Conservation (phyloP, 495 filamentous ascomycete species). For the Daldinia decipiens region DNA sequence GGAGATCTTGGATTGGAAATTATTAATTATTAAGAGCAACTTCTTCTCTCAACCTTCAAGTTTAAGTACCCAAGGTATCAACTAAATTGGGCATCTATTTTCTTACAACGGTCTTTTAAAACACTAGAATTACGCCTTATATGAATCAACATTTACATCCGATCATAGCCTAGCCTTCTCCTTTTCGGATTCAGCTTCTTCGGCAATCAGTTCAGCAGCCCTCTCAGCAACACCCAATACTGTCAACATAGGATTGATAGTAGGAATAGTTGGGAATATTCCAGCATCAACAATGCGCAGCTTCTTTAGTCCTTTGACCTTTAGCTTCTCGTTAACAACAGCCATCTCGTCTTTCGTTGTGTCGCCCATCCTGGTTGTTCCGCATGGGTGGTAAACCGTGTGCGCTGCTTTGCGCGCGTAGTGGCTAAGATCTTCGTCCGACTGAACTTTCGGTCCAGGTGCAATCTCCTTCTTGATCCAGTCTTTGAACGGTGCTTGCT, state of each 20-base stretch:
- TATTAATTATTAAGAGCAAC: too few relatives aligned
- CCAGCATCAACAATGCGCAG: conserved; percentile 70
- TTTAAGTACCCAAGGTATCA: too few relatives aligned
- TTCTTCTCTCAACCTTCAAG: too few relatives aligned
- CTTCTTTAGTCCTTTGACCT: conserved; percentile 62
- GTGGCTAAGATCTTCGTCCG: conserved; percentile 76
- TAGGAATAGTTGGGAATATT: conserved; percentile 67
- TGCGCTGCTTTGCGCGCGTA: conserved; percentile 80
- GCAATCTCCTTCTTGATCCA: conserved; percentile 86
- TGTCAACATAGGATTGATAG: conserved; percentile 72
- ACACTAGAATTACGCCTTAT: background rate
- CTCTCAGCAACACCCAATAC: conserved; percentile 72
- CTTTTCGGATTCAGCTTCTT: conserved; percentile 41
- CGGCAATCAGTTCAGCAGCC: conserved; percentile 69
- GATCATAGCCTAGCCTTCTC: conserved; percentile 46
- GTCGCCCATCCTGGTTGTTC: conserved; percentile 89
- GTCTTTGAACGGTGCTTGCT: conserved; percentile 75
- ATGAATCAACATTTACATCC: background rate
- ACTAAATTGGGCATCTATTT: too few relatives aligned
- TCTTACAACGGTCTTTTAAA: too few relatives aligned
- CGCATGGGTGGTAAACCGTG: conserved; percentile 87
- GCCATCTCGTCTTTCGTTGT: conserved; percentile 68
- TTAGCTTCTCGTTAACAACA: conserved; percentile 66
- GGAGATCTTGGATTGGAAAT: too few relatives aligned
- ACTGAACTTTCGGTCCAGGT: conserved; percentile 72